Evolutionary conservation across 805 yeast species (phyloP).

Genomic region (Sungouiozyma ichnusensis): DNA sequence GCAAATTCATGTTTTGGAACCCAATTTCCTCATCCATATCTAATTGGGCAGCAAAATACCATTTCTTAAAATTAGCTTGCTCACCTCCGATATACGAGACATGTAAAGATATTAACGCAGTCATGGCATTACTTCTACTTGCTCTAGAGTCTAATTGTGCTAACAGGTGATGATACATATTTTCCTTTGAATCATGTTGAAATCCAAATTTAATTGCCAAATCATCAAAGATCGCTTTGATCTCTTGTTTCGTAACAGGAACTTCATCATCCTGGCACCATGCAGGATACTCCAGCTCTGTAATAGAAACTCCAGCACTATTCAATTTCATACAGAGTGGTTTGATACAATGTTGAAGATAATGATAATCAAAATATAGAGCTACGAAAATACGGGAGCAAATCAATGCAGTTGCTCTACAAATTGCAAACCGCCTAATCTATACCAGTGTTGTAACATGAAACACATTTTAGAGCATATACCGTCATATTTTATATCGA

Average conservation of each 20-base stretch:
- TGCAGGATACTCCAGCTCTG: conserved; percentile 26
- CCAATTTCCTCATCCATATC: conserved; percentile 65
- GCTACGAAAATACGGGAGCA: no score
- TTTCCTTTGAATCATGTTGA: conserved; percentile 65
- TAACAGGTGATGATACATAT: conserved; percentile 77
- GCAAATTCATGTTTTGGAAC: conserved; percentile 42
- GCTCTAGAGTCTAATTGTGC: conserved; percentile 77
- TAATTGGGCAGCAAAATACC: conserved; percentile 84
- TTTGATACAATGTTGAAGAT: background rate
- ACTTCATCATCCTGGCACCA: conserved; percentile 40
- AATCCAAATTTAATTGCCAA: conserved; percentile 67
- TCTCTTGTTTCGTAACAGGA: conserved; percentile 60
- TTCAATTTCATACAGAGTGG: conserved; percentile 1
- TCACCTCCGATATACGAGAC: conserved; percentile 91
- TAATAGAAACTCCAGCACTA: conserved; percentile 8
- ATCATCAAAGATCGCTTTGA: conserved; percentile 48
- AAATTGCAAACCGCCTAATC: no score
- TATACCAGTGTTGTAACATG: no score
- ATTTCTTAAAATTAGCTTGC: conserved; percentile 73
- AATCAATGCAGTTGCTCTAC: no score
- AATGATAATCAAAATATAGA: no score
- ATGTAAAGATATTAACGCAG: conserved; percentile 69
- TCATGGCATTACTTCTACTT: conserved; percentile 60
- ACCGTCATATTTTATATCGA: background rate
- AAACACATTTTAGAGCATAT: no score